These are phyloP conservation scores for Suhomyces kilbournensis DNA, from an alignment of 805 yeast species.

Conservation along the genomic window DNA sequence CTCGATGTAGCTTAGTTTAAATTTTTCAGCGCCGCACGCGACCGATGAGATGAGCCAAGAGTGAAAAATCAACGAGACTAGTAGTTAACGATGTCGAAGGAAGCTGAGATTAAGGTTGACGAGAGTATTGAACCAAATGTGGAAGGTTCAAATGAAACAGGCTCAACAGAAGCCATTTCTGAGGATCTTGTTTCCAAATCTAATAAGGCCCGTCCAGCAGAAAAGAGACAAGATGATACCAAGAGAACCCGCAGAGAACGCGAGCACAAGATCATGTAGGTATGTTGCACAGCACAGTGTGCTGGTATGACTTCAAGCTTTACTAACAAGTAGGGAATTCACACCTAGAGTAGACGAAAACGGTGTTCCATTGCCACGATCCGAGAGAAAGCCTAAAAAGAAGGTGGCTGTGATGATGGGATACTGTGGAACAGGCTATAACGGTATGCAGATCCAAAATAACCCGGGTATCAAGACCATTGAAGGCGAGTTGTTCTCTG, in stretches of 20 bases:
- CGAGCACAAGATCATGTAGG: conserved; percentile 52
- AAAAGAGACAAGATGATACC: conserved; percentile 14
- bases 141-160: neutral
- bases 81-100: neutral
- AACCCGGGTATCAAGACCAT: conserved; percentile 87
- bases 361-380: conserved; percentile 56
- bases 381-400: conserved; percentile 74
- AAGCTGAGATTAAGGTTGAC: neutral
- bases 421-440: conserved; percentile 94
- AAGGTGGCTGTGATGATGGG: conserved; percentile 91
- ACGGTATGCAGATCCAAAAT: conserved; percentile 81
- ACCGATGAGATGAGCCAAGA: neutral
- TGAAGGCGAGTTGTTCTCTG: conserved; percentile 83
- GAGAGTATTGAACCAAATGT: neutral
- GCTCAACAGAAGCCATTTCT: too few relatives aligned
- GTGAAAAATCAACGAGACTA: neutral
- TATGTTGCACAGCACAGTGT: conserved; percentile 42
- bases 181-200: too few relatives aligned
- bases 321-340: conserved; percentile 25
- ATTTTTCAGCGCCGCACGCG: conserved; percentile 4
- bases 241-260: conserved; percentile 24
- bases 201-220: conserved; percentile 17
- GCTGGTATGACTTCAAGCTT: too few relatives aligned
- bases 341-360: conserved; percentile 53
- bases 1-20: neutral